phyloP scores from a whole-genome alignment of 129 eudicot genomes.

The Helichrysum umbraculigerum region DNA sequence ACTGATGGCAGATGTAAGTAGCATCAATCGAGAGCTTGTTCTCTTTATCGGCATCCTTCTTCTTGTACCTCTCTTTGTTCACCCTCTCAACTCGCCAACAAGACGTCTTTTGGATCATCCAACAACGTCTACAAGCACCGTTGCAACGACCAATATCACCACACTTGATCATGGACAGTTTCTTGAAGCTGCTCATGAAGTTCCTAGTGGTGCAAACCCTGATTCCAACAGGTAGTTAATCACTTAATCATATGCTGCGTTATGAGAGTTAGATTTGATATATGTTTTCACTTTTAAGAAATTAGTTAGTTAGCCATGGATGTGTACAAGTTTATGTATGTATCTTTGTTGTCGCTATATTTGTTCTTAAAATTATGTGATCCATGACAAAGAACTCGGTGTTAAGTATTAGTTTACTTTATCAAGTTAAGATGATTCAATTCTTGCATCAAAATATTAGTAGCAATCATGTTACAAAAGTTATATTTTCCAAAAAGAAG shows the following conservation, averaged over 20 bases:
- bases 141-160: background rate
- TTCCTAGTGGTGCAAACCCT: conserved; percentile 36
- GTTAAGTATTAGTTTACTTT: background rate
- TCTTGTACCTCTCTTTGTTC: conserved; percentile 27
- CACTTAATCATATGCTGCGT: background rate
- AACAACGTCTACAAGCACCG: background rate
- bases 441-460: background rate
- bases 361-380: conserved; percentile 2
- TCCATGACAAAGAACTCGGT: conserved; percentile 10
- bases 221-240: conserved; percentile 25
- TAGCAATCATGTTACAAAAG: conserved; percentile 1
- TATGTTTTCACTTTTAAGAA: background rate
- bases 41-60: conserved; percentile 21
- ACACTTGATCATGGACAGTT: conserved; percentile 6
- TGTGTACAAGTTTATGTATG: conserved; percentile 3
- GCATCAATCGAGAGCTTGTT: background rate
- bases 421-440: background rate
- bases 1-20: conserved; percentile 20
- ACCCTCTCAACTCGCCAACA: background rate
- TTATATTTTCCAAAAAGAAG: background rate
- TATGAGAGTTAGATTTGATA: background rate
- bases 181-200: conserved; percentile 29
- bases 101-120: conserved; percentile 12
- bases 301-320: background rate
- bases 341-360: background rate